Evolutionary conservation across 2,329 filamentous ascomycete species (phyloP), one percentile per base, ranked within the genome.

Genomic region (Colletotrichum musicola): DNA sequence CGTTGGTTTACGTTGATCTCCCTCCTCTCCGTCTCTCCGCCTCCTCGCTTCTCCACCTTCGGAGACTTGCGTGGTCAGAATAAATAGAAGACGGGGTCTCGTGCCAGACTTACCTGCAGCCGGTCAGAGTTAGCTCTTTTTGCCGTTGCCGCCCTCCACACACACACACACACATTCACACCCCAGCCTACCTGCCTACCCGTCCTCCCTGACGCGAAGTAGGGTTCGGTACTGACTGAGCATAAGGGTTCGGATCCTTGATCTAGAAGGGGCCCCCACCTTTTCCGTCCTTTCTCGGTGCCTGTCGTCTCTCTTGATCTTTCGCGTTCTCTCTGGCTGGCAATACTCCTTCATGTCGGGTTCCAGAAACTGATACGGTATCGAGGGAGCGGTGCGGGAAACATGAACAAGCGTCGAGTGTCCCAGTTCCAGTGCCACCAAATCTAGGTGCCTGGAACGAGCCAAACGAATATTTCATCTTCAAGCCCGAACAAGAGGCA

Each of bases 1-100:
- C 53, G 46, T 58, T 59, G 67, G 67, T 58, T 58, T 54, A 55
- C 6, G 64, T 58, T 68, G 67, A 63, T 68, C 57, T 49, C 38
- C 58, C 57, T 47, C 49, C 55, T 66, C 44, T 44, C 30, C 22
- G 47, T 60, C 55, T 49, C 49, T 64, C 62, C 59, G 54, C 44
- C 35, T 53, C 59, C 62, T 51, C 35, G 42, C 55, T 54, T 56
- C 18, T 56, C 47, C 47, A 27, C 47, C 12, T n/a, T 14, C 50
- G 46, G 18, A 38, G 42, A 42, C 46, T 40, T 55, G 20, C 22
- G 35, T 51, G 22, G 58, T 53, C n/a, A 61, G 58, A 35, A 38
- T 69, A 66, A 61, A 38, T 69, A 69, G n/a, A 38, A 53, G 46
- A 55, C 49, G 16, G 25, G 35, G 50, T 61, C 66, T 66, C 50